Percentiles rank a stretch among this genome's conserved stretches.
Evolutionary conservation across 768 basidiomycete genomes (phyloP).

Genomic region (Trametes cingulata): DNA sequence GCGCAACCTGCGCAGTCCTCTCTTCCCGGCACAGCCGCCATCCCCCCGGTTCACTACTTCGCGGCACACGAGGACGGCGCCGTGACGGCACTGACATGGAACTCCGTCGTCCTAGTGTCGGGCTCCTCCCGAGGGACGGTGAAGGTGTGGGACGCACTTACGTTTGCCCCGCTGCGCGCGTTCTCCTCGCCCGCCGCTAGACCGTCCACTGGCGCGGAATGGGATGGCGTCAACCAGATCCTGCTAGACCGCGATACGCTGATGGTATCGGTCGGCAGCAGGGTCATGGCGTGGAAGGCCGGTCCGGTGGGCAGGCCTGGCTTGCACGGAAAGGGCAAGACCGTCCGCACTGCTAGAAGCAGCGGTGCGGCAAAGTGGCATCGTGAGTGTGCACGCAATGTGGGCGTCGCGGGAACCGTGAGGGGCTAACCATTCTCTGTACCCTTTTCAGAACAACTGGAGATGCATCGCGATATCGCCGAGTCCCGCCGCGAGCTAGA

Average conservation of each 20-base stretch:
- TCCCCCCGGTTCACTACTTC: conserved; percentile 47
- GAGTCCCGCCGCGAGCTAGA: conserved; percentile 58
- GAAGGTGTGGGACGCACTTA: conserved; percentile 66
- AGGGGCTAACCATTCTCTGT: background rate
- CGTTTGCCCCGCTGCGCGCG: conserved; percentile 54
- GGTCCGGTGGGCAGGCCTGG: conserved; percentile 44
- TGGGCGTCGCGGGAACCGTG: background rate
- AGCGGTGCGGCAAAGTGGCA: conserved; percentile 37
- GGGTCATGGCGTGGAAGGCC: conserved; percentile 69
- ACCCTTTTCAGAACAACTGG: conserved; percentile 52
- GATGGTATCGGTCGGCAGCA: conserved; percentile 58
- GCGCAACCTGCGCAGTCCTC: background rate
- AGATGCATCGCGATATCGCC: conserved; percentile 60
- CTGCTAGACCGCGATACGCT: conserved; percentile 56
- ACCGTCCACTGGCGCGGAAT: conserved; percentile 35
- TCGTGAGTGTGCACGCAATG: conserved; percentile 32
- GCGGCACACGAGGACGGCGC: conserved; percentile 66
- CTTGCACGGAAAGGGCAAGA: conserved; percentile 29
- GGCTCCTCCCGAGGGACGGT: conserved; percentile 66
- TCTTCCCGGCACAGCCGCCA: conserved; percentile 8
- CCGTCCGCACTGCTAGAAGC: conserved; percentile 21
- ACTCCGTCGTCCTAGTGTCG: conserved; percentile 57
- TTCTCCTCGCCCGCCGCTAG: conserved; percentile 46
- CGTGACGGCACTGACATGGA: conserved; percentile 66
- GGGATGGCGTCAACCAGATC: conserved; percentile 56